These are phyloP conservation scores for Serendipita indica DNA, from an alignment of 768 basidiomycete genomes.

Conservation along the genomic window DNA sequence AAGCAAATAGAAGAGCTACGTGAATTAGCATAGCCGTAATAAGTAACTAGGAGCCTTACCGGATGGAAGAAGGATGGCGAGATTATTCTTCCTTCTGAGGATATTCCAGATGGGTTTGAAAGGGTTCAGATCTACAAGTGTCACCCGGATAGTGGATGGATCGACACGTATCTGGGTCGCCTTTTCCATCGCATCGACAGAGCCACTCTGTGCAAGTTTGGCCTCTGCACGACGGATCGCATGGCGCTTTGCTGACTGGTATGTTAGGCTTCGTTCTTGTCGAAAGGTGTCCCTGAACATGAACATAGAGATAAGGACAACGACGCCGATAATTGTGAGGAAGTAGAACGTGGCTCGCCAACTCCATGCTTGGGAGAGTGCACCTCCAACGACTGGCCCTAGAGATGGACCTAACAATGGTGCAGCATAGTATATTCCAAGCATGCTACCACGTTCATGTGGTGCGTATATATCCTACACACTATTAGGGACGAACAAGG, in stretches of 20 bases:
- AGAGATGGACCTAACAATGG: constrained; percentile 58
- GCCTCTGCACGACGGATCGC: constrained; percentile 15
- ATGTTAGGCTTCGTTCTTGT: constrained; percentile 63
- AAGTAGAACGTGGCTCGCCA: constrained; percentile 85
- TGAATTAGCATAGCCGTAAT: not conserved
- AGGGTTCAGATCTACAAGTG: constrained; percentile 62
- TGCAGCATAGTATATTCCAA: constrained; percentile 70
- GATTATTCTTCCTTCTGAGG: constrained; percentile 48
- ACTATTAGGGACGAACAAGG: not conserved
- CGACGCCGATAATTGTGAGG: constrained; percentile 44
- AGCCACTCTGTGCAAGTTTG: constrained; percentile 15
- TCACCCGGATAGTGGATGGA: constrained; percentile 31
- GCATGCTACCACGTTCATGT: constrained; percentile 54
- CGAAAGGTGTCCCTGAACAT: constrained; percentile 76
- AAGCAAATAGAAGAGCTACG: constrained; percentile 57
- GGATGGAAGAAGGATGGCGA: constrained; percentile 48
- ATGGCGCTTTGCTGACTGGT: constrained; percentile 48
- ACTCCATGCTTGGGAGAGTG: constrained; percentile 44
- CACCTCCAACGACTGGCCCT: constrained; percentile 59
- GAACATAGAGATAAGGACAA: constrained; percentile 41
- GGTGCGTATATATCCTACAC: constrained; percentile 53
- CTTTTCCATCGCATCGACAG: not conserved
- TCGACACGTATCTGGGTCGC: not conserved
- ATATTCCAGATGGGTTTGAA: constrained; percentile 45
- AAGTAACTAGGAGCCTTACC: constrained; percentile 28